Conservation (phyloP, 2,329 filamentous ascomycete genomes). For the Hypoxylon sp. region DNA sequence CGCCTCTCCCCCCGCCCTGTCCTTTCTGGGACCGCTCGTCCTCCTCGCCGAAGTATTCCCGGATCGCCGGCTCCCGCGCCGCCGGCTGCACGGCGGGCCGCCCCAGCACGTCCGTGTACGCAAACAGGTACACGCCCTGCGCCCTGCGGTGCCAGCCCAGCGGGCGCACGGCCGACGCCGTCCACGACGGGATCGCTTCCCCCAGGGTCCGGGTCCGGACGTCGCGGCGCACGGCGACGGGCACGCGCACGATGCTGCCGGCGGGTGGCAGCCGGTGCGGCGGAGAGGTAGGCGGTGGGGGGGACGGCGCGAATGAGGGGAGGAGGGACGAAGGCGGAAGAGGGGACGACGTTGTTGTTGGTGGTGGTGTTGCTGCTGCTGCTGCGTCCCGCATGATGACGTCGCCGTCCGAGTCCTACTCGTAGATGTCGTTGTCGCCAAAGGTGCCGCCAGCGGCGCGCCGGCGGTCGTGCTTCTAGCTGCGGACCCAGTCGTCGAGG, state of each 20-base stretch:
- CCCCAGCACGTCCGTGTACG: slow-evolving; percentile 37
- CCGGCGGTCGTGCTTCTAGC: not conserved
- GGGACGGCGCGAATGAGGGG: too few relatives aligned
- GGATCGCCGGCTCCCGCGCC: slow-evolving; percentile 13
- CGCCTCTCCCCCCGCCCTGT: not conserved
- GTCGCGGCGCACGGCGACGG: slow-evolving; percentile 15
- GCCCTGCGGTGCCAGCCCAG: slow-evolving; percentile 27
- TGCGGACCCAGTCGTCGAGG: slow-evolving; percentile 11
- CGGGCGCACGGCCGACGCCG: slow-evolving; percentile 29
- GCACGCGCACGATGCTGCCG: slow-evolving; percentile 25
- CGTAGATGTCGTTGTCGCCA: not conserved
- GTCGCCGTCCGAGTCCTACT: slow-evolving; percentile 29
- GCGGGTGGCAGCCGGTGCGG: not conserved
- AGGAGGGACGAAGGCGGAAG: too few relatives aligned
- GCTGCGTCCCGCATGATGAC: slow-evolving; percentile 27
- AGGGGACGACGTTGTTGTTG: not conserved
- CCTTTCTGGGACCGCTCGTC: too few relatives aligned
- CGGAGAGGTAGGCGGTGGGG: not conserved
- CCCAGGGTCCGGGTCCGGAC: not conserved
- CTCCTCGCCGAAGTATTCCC: slow-evolving; percentile 27
- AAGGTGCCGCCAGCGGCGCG: not conserved
- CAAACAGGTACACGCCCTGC: slow-evolving; percentile 34
- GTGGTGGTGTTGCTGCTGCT: too few relatives aligned
- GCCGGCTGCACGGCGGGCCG: slow-evolving; percentile 37
- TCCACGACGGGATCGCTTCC: not conserved